These are phyloP conservation scores for Malbranchea zuffiana DNA, from an alignment of 2,329 filamentous ascomycete genomes.

Conservation along the genomic window DNA sequence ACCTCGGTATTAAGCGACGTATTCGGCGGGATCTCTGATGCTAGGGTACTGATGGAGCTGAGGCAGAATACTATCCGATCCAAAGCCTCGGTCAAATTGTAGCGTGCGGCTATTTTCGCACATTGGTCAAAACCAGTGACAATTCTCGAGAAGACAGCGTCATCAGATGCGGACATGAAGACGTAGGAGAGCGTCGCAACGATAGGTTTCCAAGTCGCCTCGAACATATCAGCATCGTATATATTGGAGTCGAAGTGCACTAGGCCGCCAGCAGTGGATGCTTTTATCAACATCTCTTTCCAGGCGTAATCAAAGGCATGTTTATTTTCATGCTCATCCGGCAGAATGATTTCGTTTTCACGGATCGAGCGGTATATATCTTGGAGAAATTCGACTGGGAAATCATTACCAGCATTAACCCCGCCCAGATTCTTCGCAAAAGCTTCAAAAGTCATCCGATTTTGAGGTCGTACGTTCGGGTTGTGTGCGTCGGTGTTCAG, in stretches of 20 bases:
- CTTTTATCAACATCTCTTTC: slow-evolving; percentile 85
- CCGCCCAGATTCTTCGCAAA: slow-evolving; percentile 86
- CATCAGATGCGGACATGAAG: slow-evolving; percentile 96
- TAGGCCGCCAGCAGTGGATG: slow-evolving; percentile 61
- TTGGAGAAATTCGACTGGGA: slow-evolving; percentile 69
- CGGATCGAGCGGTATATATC: slow-evolving; percentile 86
- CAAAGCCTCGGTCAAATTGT: slow-evolving; percentile 71
- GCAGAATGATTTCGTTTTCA: slow-evolving; percentile 86
- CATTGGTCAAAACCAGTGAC: slow-evolving; percentile 95
- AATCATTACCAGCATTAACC: slow-evolving; percentile 76
- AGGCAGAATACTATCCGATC: slow-evolving; percentile 89
- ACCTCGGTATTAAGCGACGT: slow-evolving; percentile 91
- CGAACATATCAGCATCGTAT: slow-evolving; percentile 96
- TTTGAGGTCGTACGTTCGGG: slow-evolving; percentile 63
- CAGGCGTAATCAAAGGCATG: slow-evolving; percentile 96
- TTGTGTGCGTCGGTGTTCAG: slow-evolving; percentile 96
- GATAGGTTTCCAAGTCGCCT: slow-evolving; percentile 88
- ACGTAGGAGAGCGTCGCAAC: slow-evolving; percentile 93
- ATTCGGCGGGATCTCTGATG: slow-evolving; percentile 63
- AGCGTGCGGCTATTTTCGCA: slow-evolving; percentile 78
- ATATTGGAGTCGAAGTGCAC: slow-evolving; percentile 80
- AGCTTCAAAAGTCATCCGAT: slow-evolving; percentile 73
- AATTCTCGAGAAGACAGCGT: slow-evolving; percentile 85
- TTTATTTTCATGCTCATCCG: slow-evolving; percentile 93
- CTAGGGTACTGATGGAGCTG: slow-evolving; percentile 79